Evolutionary conservation across 2,329 filamentous ascomycete genomes (phyloP).

Genomic region (Xylaria hypoxylon): DNA sequence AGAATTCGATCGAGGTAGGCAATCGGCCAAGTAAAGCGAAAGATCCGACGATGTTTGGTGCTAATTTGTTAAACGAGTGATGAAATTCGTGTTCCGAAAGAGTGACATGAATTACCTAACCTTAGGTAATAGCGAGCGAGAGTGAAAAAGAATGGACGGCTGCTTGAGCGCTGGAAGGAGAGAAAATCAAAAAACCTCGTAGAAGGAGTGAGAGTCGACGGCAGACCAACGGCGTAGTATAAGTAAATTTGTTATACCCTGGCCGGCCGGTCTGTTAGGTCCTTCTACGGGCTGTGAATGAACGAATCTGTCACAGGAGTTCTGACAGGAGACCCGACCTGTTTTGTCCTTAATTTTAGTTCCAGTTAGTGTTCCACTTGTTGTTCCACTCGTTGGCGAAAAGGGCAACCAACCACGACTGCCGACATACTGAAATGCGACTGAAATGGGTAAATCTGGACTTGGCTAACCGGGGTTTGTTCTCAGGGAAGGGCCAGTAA

Average conservation of each 20-base stretch:
- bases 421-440: conserved; percentile 17
- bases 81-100: conserved; percentile 20
- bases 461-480: conserved; percentile 26
- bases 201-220: background rate
- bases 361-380: conserved; percentile 10
- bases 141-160: background rate
- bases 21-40: conserved; percentile 10
- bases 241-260: conserved; percentile 12
- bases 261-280: background rate
- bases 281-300: conserved; percentile 13
- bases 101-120: conserved; percentile 19
- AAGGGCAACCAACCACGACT: conserved; percentile 18
- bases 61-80: conserved; percentile 23
- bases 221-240: background rate
- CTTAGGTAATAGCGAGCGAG: conserved; percentile 6
- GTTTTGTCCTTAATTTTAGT: conserved; percentile 36
- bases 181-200: conserved; percentile 18
- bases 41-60: background rate
- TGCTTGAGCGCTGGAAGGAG: conserved; percentile 11
- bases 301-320: conserved; percentile 29
- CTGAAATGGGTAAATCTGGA: conserved; percentile 23
- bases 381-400: conserved; percentile 4
- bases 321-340: too few relatives aligned
- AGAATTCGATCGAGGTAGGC: conserved; percentile 2
- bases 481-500: background rate